These are phyloP conservation scores for Boletus speciosus DNA, from an alignment of 768 basidiomycete genomes.

Conservation along the genomic window DNA sequence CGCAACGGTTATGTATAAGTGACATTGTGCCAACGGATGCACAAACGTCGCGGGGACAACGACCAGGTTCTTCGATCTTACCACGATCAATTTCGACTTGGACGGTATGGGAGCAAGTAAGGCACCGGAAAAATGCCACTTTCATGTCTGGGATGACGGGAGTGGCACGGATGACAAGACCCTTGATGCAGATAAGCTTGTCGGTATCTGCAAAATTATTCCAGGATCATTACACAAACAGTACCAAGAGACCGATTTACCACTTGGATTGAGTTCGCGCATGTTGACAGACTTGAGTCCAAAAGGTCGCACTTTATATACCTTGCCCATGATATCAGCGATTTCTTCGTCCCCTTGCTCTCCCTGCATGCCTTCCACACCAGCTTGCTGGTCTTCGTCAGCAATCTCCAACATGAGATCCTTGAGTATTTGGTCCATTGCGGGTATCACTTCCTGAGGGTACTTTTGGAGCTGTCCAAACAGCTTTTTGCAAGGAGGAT, in stretches of 20 bases:
- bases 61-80: constrained; percentile 88
- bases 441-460: constrained; percentile 95
- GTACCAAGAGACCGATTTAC: constrained; percentile 38
- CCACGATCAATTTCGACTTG: constrained; percentile 98
- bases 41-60: constrained; percentile 93
- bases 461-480: constrained; percentile 84
- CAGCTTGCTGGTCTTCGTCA: constrained; percentile 71
- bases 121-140: constrained; percentile 95
- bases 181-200: constrained; percentile 94
- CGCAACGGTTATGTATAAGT: constrained; percentile 94
- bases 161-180: constrained; percentile 94
- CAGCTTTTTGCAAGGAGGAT: constrained; percentile 80
- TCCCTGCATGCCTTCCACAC: constrained; percentile 72
- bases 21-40: constrained; percentile 85
- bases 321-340: constrained; percentile 78
- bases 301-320: constrained; percentile 94
- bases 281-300: constrained; percentile 84
- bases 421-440: constrained; percentile 95
- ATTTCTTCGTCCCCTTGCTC: constrained; percentile 79
- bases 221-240: background rate
- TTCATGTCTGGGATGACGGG: constrained; percentile 99
- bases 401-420: constrained; percentile 88
- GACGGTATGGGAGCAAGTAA: constrained; percentile 93
- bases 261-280: constrained; percentile 91
- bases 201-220: constrained; percentile 73